These are phyloP conservation scores for Cladosporium sphaerospermum DNA, from an alignment of 2,329 filamentous ascomycete species.

Conservation along the genomic window DNA sequence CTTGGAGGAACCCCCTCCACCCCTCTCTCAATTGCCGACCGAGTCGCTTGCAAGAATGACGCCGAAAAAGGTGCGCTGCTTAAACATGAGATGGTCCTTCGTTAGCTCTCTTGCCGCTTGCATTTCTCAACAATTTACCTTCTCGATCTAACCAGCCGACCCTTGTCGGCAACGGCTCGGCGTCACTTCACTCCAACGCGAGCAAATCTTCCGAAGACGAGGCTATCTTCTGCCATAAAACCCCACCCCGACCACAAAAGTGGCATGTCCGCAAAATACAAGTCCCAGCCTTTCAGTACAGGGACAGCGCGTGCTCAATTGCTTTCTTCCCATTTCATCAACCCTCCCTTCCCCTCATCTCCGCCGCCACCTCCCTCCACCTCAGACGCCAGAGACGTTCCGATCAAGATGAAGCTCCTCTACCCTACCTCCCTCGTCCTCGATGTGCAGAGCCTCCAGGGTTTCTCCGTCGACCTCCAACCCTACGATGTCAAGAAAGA, in stretches of 20 bases:
- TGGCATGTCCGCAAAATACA: conserved; percentile 6
- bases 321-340: conserved; percentile 4
- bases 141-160: neutral
- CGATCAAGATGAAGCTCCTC: conserved; percentile 54
- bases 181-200: conserved; percentile 8
- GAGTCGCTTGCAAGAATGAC: no score
- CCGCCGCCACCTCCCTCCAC: neutral
- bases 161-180: conserved; percentile 8
- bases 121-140: neutral
- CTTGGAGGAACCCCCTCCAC: no score
- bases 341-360: neutral
- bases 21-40: no score
- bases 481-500: conserved; percentile 53
- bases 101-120: neutral
- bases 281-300: neutral
- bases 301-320: conserved; percentile 2
- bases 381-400: no score
- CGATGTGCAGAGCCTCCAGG: conserved; percentile 50
- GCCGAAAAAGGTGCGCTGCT: neutral
- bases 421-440: conserved; percentile 59
- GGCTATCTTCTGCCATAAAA: neutral
- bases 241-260: neutral
- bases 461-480: conserved; percentile 53
- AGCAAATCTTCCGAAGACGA: conserved; percentile 8
- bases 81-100: neutral